phyloP scores from a whole-genome alignment of 2,329 filamentous ascomycete species.

The Keithomyces neogunnii region DNA sequence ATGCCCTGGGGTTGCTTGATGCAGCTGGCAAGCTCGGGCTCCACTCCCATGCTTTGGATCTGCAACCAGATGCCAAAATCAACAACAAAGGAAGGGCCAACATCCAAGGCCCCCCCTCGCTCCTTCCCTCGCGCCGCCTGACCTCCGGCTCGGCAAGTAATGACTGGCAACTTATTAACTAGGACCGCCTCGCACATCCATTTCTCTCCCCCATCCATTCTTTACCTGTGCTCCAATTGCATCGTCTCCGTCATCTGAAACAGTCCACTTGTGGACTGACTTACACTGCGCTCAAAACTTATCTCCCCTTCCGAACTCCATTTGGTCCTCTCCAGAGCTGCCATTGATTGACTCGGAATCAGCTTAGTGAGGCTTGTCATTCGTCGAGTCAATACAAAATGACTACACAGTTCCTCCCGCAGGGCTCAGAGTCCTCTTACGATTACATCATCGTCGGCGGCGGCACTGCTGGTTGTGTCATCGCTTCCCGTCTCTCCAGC shows the following conservation, averaged over 20 bases:
- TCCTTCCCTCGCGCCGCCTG: background rate
- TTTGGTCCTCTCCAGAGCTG: background rate
- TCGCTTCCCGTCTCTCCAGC: constrained; percentile 70
- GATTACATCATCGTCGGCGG: constrained; percentile 84
- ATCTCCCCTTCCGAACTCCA: background rate
- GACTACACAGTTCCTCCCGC: constrained; percentile 61
- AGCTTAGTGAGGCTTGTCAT: constrained; percentile 18
- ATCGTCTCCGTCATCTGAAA: background rate
- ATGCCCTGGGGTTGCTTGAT: too few species aligned
- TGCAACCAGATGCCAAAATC: background rate
- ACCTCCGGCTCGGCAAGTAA: background rate
- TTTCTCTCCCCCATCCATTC: background rate
- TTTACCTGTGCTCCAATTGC: background rate
- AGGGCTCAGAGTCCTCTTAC: constrained; percentile 57
- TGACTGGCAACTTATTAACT: background rate
- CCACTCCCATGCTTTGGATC: background rate
- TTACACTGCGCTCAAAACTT: background rate
- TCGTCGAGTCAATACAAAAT: constrained; percentile 31
- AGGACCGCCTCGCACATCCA: too few species aligned
- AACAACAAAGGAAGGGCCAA: background rate
- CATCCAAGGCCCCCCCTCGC: background rate
- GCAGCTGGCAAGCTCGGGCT: background rate
- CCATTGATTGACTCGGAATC: constrained; percentile 14
- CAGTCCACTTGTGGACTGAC: background rate
- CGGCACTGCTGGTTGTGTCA: constrained; percentile 78